Percentiles rank a stretch among this genome's conserved stretches.
Evolutionary conservation across 257 asterid species (phyloP).

Genomic region (Schizonepeta tenuifolia): DNA sequence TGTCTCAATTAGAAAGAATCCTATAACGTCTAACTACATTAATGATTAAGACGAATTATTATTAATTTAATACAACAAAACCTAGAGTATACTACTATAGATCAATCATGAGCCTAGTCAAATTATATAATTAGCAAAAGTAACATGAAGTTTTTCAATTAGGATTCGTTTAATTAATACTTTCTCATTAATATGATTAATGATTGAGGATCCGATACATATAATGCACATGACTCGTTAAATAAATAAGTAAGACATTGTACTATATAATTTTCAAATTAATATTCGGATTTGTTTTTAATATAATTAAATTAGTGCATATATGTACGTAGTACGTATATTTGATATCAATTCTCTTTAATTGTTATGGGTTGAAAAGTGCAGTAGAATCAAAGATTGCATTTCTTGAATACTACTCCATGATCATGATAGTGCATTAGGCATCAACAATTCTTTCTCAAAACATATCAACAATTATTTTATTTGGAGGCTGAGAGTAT

Average conservation of each 20-base stretch:
- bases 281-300: neutral
- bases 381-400: neutral
- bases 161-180: neutral
- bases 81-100: neutral
- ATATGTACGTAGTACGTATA: neutral
- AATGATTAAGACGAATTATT: conserved; percentile 2
- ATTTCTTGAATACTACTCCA: neutral
- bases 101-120: conserved; percentile 11
- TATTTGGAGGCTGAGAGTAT: neutral
- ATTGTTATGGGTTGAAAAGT: neutral
- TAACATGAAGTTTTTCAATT: conserved; percentile 3
- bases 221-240: conserved; percentile 11
- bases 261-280: conserved; percentile 7
- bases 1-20: conserved; percentile 1
- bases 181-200: neutral
- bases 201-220: neutral
- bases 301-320: neutral
- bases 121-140: neutral
- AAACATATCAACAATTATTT: neutral
- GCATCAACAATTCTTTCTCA: neutral
- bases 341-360: neutral
- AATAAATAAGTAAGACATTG: neutral
- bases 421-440: neutral
- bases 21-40: neutral
- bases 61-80: neutral